Percentiles rank a stretch among this genome's conserved stretches.
phyloP scores from a whole-genome alignment of 768 basidiomycete genomes.

The Leucocoprinus leucothites region DNA sequence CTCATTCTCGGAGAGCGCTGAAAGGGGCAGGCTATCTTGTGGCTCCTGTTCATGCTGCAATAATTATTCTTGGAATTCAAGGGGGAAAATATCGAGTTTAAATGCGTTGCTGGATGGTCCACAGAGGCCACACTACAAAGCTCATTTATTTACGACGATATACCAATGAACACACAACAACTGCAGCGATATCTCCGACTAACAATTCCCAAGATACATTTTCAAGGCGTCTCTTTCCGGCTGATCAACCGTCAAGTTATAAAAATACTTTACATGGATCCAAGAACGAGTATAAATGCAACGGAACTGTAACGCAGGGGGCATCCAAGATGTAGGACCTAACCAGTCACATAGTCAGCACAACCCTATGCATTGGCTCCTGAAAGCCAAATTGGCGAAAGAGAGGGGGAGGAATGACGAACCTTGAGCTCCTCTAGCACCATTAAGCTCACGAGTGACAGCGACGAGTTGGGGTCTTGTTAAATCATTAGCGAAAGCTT shows the following conservation, averaged over 20 bases:
- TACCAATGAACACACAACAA: too few species aligned
- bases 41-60: too few species aligned
- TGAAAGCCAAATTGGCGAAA: background rate
- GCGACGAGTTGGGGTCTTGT: slow-evolving; percentile 51
- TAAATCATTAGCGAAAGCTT: slow-evolving; percentile 54
- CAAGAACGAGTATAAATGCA: slow-evolving; percentile 54
- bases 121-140: too few species aligned
- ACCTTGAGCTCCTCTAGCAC: slow-evolving; percentile 38
- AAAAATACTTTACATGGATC: slow-evolving; percentile 49
- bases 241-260: slow-evolving; percentile 37
- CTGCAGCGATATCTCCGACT: background rate
- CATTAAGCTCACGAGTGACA: slow-evolving; percentile 28
- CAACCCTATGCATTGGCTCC: background rate
- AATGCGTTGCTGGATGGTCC: too few species aligned
- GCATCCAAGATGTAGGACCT: slow-evolving; percentile 49
- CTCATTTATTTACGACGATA: too few species aligned
- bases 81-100: too few species aligned
- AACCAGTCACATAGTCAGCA: background rate
- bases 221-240: slow-evolving; percentile 48
- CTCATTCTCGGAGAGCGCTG: too few species aligned
- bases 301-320: slow-evolving; percentile 40
- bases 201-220: slow-evolving; percentile 35
- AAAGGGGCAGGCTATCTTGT: too few species aligned
- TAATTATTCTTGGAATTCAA: too few species aligned
- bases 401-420: background rate